phyloP scores from a whole-genome alignment of 129 eudicot genomes.

The Lactuca saligna region DNA sequence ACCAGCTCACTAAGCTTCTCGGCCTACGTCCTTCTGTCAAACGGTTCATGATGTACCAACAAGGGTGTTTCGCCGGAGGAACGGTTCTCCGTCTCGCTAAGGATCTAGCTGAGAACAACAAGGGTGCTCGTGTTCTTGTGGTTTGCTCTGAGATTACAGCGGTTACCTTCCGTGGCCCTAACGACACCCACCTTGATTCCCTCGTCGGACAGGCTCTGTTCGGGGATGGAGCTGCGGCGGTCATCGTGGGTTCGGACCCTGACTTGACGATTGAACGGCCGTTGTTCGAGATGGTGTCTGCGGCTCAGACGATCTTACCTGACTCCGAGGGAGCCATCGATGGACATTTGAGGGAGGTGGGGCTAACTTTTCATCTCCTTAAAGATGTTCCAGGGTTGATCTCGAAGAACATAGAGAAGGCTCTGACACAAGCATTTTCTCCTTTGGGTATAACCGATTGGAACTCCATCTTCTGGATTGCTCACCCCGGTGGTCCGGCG shows the following conservation, averaged over 20 bases:
- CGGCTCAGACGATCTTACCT: conserved; percentile 36
- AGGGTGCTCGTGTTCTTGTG: conserved; percentile 57
- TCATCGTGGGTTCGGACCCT: conserved; percentile 39
- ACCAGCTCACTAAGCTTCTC: conserved; percentile 70
- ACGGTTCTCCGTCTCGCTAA: conserved; percentile 67
- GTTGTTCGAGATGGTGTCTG: conserved; percentile 35
- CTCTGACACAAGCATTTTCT: conserved; percentile 39
- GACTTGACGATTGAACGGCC: conserved; percentile 31
- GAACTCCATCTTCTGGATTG: conserved; percentile 65
- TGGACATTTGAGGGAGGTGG: conserved; percentile 39
- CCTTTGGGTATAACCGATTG: conserved; percentile 52
- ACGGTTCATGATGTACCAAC: conserved; percentile 52
- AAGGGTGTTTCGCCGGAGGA: conserved; percentile 39
- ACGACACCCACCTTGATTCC: conserved; percentile 55
- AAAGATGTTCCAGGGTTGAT: conserved; percentile 55
- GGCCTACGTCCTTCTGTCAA: conserved; percentile 66
- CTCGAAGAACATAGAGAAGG: conserved; percentile 55
- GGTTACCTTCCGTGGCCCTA: conserved; percentile 67
- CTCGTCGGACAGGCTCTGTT: conserved; percentile 68
- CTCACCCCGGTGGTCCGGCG: conserved; percentile 54
- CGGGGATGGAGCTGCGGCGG: conserved; percentile 44
- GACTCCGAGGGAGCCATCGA: conserved; percentile 38
- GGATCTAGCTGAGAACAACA: conserved; percentile 68
- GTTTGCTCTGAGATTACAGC: conserved; percentile 71
- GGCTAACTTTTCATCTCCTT: conserved; percentile 38